These are phyloP conservation scores for Chloris gayana DNA, from an alignment of 176 grass and related monocot genomes.

Conservation along the genomic window DNA sequence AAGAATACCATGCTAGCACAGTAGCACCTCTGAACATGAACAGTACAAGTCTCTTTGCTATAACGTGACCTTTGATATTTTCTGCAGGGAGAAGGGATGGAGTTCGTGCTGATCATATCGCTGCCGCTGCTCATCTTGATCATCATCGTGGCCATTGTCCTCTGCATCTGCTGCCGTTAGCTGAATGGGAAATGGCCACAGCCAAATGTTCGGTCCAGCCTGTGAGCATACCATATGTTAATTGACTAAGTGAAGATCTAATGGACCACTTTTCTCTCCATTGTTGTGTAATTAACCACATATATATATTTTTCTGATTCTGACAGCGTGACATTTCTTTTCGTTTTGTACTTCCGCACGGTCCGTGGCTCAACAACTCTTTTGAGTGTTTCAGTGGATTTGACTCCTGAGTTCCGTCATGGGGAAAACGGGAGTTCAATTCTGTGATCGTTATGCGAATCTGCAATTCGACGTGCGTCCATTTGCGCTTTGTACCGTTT, in stretches of 20 bases:
- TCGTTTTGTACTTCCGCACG: background rate
- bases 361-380: background rate
- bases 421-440: no score
- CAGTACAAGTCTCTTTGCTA: background rate
- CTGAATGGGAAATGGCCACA: background rate
- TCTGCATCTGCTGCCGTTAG: conserved; percentile 69
- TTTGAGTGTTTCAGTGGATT: conserved; percentile 7
- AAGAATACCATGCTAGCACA: no score
- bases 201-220: background rate
- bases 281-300: conserved; percentile 15
- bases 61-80: background rate
- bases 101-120: conserved; percentile 77
- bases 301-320: background rate
- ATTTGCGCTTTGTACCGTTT: background rate
- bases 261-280: background rate
- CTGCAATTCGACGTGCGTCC: background rate
- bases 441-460: no score
- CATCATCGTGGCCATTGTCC: conserved; percentile 50
- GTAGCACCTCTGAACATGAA: background rate
- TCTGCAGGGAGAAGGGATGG: conserved; percentile 51
- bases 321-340: background rate
- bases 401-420: background rate
- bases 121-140: conserved; percentile 68
- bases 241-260: conserved; percentile 21
- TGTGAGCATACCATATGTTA: conserved; percentile 5